Percentiles rank a stretch among this genome's conserved stretches.
Evolutionary conservation across 257 asterid genomes (phyloP).

Genomic region (Thymus mandschuricus): DNA sequence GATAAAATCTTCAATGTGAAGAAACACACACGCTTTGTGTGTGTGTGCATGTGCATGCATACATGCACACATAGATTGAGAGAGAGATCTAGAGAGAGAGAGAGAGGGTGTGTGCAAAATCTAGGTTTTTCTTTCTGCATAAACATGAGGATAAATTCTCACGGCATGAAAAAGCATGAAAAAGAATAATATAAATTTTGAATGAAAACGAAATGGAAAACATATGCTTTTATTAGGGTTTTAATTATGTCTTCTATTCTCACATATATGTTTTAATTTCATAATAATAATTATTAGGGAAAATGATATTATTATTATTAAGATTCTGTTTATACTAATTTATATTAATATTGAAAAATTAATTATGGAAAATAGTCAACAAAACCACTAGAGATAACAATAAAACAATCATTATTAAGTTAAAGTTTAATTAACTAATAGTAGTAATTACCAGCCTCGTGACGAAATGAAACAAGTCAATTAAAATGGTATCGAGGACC

Average conservation of each 20-base stretch:
- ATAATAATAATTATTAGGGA: no score
- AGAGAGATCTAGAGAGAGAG: slow-evolving; percentile 8
- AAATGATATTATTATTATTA: no score
- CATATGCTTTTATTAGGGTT: no score
- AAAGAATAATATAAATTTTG: no score
- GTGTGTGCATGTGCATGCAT: background rate
- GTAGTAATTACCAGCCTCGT: no score
- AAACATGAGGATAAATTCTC: slow-evolving; percentile 10
- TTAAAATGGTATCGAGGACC: background rate
- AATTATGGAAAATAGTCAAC: background rate
- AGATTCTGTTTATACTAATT: no score
- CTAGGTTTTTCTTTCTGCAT: slow-evolving; percentile 23
- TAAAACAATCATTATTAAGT: slow-evolving; percentile 1
- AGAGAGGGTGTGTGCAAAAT: background rate
- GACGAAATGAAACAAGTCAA: no score
- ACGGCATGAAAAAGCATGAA: background rate
- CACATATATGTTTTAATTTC: no score
- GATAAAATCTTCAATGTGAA: slow-evolving; percentile 46
- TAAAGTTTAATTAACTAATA: no score
- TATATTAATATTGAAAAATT: no score
- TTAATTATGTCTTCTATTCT: no score
- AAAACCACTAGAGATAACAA: slow-evolving; percentile 27
- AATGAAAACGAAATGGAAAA: no score
- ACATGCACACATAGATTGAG: background rate
- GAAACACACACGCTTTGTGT: slow-evolving; percentile 17